Evolutionary conservation across 2,329 filamentous ascomycete genomes (phyloP).

Genomic region (Coleophoma crateriformis): DNA sequence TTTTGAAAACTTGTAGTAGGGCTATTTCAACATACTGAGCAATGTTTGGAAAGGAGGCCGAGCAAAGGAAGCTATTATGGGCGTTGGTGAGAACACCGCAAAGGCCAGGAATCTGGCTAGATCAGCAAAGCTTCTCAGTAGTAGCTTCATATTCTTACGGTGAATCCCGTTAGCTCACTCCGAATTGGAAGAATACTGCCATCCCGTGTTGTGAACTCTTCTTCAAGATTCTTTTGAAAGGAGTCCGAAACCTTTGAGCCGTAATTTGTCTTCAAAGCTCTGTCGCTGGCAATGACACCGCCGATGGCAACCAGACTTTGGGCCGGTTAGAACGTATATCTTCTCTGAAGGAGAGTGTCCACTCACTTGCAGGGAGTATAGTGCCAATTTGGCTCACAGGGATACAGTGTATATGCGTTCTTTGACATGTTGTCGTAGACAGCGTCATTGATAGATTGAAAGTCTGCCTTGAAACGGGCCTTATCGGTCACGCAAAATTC

Average conservation of each 20-base stretch:
- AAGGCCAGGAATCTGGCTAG: constrained; percentile 2
- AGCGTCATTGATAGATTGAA: neutral
- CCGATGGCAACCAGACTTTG: neutral
- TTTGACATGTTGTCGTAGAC: neutral
- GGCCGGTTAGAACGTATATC: neutral
- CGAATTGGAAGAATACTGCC: constrained; percentile 2
- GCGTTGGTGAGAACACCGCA: constrained; percentile 2
- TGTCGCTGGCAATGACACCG: neutral
- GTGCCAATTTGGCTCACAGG: neutral
- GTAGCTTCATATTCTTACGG: neutral
- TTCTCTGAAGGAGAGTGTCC: too few relatives aligned
- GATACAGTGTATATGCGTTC: neutral
- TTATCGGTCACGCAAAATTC: neutral
- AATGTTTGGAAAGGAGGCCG: constrained; percentile 4
- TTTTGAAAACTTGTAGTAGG: neutral
- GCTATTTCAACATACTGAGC: neutral
- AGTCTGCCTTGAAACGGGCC: neutral
- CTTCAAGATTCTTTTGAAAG: constrained; percentile 4
- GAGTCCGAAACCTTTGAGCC: neutral
- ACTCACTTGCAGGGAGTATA: neutral
- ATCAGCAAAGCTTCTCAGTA: neutral
- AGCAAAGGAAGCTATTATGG: neutral
- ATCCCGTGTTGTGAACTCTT: constrained; percentile 3
- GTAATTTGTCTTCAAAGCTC: neutral
- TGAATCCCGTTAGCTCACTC: constrained; percentile 6